Evolutionary conservation across 1,139 yeast species (phyloP).

Genomic region (Yamadazyma trypodendri): DNA sequence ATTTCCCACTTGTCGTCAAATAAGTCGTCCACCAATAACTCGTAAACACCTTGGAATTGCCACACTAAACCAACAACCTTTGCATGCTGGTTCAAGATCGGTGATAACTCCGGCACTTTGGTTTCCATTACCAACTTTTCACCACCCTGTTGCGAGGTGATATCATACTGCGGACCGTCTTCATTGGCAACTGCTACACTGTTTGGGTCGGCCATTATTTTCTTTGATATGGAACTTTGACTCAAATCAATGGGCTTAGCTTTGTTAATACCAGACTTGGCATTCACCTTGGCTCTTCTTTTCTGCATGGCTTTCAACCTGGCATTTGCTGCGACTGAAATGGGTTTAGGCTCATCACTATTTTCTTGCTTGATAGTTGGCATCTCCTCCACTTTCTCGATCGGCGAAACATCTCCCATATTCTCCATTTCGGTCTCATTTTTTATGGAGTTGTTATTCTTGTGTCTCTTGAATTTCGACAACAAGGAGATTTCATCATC

Average conservation of each 20-base stretch:
- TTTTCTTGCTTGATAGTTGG: constrained; percentile 16
- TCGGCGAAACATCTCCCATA: constrained; percentile 8
- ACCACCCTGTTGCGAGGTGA: constrained; percentile 79
- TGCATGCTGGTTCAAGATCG: constrained; percentile 72
- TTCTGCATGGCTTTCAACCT: constrained; percentile 92
- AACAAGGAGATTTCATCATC: constrained; percentile 29
- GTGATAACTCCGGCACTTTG: constrained; percentile 64
- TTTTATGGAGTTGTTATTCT: constrained; percentile 20
- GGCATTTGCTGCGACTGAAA: constrained; percentile 55
- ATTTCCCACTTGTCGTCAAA: constrained; percentile 91
- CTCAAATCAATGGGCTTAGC: constrained; percentile 69
- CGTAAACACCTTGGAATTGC: constrained; percentile 98
- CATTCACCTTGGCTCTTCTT: constrained; percentile 82
- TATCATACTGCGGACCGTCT: constrained; percentile 41
- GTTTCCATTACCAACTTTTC: constrained; percentile 84
- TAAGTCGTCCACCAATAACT: constrained; percentile 72
- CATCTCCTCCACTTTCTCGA: constrained; percentile 12
- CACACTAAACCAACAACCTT: constrained; percentile 79
- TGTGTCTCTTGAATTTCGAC: constrained; percentile 39
- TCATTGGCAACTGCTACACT: constrained; percentile 12
- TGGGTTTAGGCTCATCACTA: constrained; percentile 14
- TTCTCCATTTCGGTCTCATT: constrained; percentile 11
- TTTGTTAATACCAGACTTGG: constrained; percentile 56
- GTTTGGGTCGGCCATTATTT: constrained; percentile 41
- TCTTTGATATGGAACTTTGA: constrained; percentile 71